Conservation (phyloP, 805 yeast genomes). For the Ogataea allantospora region DNA sequence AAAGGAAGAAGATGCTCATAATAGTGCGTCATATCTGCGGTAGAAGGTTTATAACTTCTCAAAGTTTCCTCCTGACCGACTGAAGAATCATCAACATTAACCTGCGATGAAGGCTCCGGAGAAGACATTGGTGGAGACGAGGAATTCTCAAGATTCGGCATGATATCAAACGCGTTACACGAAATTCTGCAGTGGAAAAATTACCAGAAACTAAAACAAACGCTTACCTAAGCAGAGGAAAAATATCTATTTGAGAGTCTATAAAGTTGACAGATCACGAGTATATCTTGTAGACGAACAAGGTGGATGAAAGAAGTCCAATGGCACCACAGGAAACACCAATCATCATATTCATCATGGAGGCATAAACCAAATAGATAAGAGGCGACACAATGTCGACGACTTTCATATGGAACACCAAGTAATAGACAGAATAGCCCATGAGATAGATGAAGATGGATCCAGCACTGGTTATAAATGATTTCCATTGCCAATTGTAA, state of each 20-base stretch:
- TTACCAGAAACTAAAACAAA: neutral
- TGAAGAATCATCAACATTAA: conserved; percentile 15
- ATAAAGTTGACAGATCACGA: conserved; percentile 28
- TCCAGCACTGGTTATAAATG: conserved; percentile 64
- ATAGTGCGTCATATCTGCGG: conserved; percentile 68
- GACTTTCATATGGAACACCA: conserved; percentile 53
- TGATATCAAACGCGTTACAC: conserved; percentile 9
- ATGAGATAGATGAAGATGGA: conserved; percentile 73
- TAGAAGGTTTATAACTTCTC: conserved; percentile 35
- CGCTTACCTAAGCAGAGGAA: conserved; percentile 4
- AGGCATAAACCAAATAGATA: conserved; percentile 70
- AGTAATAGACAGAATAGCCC: conserved; percentile 66
- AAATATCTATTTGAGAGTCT: conserved; percentile 3
- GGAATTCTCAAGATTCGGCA: conserved; percentile 11
- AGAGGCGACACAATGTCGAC: conserved; percentile 65
- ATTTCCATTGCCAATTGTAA: conserved; percentile 80
- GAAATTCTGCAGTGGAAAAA: neutral
- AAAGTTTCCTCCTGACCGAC: conserved; percentile 6
- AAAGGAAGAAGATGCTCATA: conserved; percentile 75
- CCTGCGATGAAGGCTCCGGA: conserved; percentile 26
- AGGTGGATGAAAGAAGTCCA: conserved; percentile 63
- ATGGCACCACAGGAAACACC: conserved; percentile 76
- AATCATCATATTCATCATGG: conserved; percentile 57
- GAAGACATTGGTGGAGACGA: conserved; percentile 12
- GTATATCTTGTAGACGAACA: conserved; percentile 63